Evolutionary conservation across 208 protist genomes (phyloP).

Genomic region (Acanthamoeba royreba): DNA sequence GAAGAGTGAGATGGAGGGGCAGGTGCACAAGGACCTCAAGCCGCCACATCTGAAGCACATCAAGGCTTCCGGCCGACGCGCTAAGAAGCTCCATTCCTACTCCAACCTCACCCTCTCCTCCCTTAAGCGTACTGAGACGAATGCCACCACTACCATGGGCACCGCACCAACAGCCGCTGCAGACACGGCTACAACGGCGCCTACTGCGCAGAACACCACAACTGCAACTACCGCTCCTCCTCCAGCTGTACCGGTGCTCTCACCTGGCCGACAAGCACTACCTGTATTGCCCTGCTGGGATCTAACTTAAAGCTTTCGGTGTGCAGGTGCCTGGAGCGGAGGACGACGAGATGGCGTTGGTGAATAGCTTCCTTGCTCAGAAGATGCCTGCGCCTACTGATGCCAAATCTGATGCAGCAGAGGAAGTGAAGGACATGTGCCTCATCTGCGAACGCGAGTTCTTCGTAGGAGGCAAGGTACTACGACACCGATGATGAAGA

Average conservation of each 20-base stretch:
- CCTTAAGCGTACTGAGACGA: not conserved
- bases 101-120: not conserved
- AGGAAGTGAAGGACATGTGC: not conserved
- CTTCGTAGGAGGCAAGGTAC: not conserved
- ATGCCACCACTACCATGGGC: not conserved
- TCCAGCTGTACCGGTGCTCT: not conserved
- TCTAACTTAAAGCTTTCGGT: not conserved
- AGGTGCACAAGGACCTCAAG: not conserved
- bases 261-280: not conserved
- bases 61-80: not conserved
- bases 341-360: not conserved
- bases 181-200: not conserved
- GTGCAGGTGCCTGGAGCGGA: not conserved
- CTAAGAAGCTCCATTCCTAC: not conserved
- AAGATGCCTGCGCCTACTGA: not conserved
- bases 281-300: not conserved
- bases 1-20: not conserved
- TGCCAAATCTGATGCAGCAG: not conserved
- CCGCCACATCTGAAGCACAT: not conserved
- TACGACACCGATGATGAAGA: too few relatives aligned
- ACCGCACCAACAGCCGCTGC: not conserved
- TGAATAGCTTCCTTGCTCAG: not conserved
- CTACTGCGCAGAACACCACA: not conserved
- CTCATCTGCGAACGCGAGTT: not conserved
- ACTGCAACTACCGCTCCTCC: not conserved